Conservation (phyloP, 2,329 filamentous ascomycete species). For the Aspergillus eucalypticola region DNA sequence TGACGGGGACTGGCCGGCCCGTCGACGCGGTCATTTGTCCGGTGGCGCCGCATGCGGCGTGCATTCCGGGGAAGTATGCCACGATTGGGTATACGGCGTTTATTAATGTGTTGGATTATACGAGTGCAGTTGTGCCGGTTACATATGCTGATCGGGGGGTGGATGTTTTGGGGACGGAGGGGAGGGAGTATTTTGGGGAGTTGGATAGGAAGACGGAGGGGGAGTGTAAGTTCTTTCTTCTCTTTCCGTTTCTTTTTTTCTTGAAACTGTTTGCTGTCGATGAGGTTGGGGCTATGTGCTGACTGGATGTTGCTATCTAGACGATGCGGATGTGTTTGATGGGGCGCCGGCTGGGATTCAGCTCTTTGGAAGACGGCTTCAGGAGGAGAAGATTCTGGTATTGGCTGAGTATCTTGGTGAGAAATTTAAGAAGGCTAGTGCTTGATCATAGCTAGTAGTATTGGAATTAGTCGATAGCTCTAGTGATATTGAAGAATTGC, state of each 20-base stretch:
- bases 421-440: background rate
- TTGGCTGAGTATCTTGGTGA: conserved; percentile 45
- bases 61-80: conserved; percentile 45
- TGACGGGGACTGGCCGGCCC: conserved; percentile 53
- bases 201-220: conserved; percentile 48
- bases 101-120: conserved; percentile 61
- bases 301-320: conserved; percentile 27
- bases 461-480: no score
- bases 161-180: conserved; percentile 45
- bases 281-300: background rate
- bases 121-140: conserved; percentile 56
- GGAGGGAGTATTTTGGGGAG: conserved; percentile 42
- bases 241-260: background rate
- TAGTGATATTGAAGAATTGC: background rate
- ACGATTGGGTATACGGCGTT: conserved; percentile 49
- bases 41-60: conserved; percentile 45
- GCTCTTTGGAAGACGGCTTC: conserved; percentile 50
- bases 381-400: conserved; percentile 54
- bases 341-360: conserved; percentile 52
- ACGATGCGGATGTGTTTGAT: conserved; percentile 52
- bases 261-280: conserved; percentile 8
- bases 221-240: conserved; percentile 46
- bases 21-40: conserved; percentile 56
- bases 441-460: background rate
- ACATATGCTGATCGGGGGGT: conserved; percentile 54